These are phyloP conservation scores for Eimeria falciformis DNA, from an alignment of 169 alveolate species.

Conservation along the genomic window DNA sequence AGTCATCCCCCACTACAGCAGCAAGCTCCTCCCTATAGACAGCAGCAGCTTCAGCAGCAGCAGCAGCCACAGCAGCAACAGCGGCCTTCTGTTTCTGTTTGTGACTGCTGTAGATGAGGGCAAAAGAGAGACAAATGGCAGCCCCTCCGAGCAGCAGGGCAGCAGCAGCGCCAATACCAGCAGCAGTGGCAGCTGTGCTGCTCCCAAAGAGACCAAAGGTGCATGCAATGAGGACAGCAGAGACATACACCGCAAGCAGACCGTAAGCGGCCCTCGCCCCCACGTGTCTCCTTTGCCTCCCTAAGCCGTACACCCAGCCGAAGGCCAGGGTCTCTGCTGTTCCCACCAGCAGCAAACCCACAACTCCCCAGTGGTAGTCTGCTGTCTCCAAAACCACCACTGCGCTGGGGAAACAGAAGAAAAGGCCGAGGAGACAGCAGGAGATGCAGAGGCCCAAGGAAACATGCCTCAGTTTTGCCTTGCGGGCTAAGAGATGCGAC, in stretches of 20 bases:
- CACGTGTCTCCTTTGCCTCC: constrained; percentile 23
- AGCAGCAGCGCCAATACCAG: background rate
- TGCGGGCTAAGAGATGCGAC: background rate
- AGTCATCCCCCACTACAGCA: constrained; percentile 3
- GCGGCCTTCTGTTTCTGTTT: constrained; percentile 3
- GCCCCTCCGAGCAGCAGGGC: background rate
- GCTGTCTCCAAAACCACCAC: constrained; percentile 47
- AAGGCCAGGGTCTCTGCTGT: constrained; percentile 34
- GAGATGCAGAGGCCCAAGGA: background rate
- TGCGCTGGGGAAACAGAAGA: constrained; percentile 21
- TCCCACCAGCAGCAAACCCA: constrained; percentile 53
- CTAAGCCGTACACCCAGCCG: constrained; percentile 73
- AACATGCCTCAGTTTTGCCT: background rate
- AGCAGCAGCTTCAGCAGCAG: constrained; percentile 19
- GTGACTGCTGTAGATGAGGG: background rate
- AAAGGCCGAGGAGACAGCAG: constrained; percentile 48
- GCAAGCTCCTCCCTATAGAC: constrained; percentile 15
- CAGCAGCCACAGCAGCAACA: constrained; percentile 13
- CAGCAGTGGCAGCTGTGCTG: background rate
- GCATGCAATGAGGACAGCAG: background rate
- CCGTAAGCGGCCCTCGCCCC: background rate
- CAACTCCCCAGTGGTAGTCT: constrained; percentile 68
- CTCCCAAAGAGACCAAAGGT: background rate
- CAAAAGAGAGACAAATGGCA: background rate
- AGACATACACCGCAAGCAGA: background rate